phyloP scores from a whole-genome alignment of 805 yeast species.

The Schwanniomyces pseudopolymorphus region DNA sequence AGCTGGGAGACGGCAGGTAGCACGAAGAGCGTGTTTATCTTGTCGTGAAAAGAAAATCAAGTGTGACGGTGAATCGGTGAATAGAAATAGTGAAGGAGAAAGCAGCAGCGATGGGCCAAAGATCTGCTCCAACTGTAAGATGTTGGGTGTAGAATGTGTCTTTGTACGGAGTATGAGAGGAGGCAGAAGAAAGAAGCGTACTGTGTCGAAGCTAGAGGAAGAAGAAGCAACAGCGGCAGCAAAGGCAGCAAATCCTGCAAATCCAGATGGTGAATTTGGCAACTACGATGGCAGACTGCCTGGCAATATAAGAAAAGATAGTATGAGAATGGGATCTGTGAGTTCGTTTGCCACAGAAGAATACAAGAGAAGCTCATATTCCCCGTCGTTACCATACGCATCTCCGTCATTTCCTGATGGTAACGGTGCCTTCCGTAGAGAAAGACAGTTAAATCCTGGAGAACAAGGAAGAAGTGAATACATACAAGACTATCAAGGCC shows the following conservation, averaged over 20 bases:
- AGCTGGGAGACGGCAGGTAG: conserved; percentile 44
- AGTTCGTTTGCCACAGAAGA: neutral
- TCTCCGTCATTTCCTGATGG: neutral
- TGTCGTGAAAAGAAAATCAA: conserved; percentile 66
- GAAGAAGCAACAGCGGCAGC: neutral
- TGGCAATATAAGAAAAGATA: neutral
- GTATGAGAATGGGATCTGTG: neutral
- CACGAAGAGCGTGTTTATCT: conserved; percentile 59
- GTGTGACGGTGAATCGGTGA: conserved; percentile 58
- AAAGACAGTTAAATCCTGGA: neutral
- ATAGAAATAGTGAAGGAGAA: conserved; percentile 5
- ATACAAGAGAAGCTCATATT: conserved; percentile 1
- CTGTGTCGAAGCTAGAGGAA: neutral
- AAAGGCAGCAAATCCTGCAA: neutral
- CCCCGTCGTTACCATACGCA: conserved; percentile 7
- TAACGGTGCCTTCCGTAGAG: neutral
- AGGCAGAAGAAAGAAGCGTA: conserved; percentile 46
- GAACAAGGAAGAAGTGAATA: neutral
- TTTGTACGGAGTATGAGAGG: conserved; percentile 60
- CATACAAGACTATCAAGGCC: neutral
- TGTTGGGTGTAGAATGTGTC: conserved; percentile 48
- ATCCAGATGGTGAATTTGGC: neutral
- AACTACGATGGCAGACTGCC: neutral
- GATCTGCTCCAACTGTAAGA: conserved; percentile 50
- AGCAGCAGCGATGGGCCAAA: conserved; percentile 16